Conservation (phyloP, 768 basidiomycete species). For the Suillus spraguei region DNA sequence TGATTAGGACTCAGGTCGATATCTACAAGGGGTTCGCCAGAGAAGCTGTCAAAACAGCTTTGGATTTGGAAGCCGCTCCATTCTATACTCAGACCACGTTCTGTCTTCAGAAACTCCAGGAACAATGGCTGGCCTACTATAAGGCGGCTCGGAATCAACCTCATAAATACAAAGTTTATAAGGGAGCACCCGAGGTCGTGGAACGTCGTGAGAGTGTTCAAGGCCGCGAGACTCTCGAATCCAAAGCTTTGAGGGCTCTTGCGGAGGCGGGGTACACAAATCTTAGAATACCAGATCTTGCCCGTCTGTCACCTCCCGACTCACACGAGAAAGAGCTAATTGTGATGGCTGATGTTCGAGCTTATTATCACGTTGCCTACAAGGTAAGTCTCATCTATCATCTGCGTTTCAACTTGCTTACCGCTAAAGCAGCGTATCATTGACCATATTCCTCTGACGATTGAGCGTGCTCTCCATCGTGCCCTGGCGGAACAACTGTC, state of each 20-base stretch:
- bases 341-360: constrained; percentile 51
- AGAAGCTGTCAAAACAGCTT: constrained; percentile 33
- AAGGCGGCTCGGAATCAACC: constrained; percentile 14
- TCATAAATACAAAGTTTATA: too few relatives aligned
- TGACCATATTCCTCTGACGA: constrained; percentile 53
- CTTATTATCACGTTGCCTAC: constrained; percentile 52
- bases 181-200: too few relatives aligned
- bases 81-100: constrained; percentile 36
- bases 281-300: constrained; percentile 22
- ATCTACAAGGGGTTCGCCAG: constrained; percentile 26
- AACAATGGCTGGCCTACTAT: constrained; percentile 21
- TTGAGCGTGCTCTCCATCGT: constrained; percentile 48
- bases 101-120: constrained; percentile 15
- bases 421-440: constrained; percentile 47
- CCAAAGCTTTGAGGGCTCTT: constrained; percentile 28
- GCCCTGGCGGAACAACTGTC: constrained; percentile 39
- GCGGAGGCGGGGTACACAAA: constrained; percentile 31
- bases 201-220: too few relatives aligned
- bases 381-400: constrained; percentile 37
- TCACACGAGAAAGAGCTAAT: constrained; percentile 38
- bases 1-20: constrained; percentile 32
- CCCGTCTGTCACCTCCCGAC: constrained; percentile 21
- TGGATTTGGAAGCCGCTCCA: constrained; percentile 41
- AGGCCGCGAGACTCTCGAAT: not conserved
- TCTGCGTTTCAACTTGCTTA: not conserved